Evolutionary conservation across 331 rosid species (phyloP).

Genomic region (Saraca asoca): DNA sequence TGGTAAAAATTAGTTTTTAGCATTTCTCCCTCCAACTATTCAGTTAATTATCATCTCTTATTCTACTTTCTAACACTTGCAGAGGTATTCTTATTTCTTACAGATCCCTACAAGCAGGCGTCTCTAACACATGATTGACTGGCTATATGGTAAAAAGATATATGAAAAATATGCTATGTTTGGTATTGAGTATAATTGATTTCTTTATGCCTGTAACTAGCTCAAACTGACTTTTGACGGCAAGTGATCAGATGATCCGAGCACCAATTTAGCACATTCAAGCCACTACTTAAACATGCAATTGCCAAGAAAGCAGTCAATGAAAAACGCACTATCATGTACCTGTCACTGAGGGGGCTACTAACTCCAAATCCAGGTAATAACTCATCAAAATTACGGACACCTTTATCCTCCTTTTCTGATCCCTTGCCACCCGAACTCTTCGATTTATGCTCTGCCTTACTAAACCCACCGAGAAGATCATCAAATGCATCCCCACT

Average conservation of each 20-base stretch:
- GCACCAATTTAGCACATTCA: conserved; percentile 13
- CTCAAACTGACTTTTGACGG: neutral
- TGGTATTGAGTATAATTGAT: conserved; percentile 11
- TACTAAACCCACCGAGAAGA: conserved; percentile 78
- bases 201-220: neutral
- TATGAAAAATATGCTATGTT: neutral
- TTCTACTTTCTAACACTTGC: too few species aligned
- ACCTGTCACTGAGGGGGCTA: conserved; percentile 57
- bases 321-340: conserved; percentile 1
- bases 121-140: too few species aligned
- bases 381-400: conserved; percentile 63
- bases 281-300: conserved; percentile 26
- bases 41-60: too few species aligned
- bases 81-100: too few species aligned
- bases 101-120: too few species aligned
- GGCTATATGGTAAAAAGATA: neutral
- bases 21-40: too few species aligned
- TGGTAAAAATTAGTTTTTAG: too few species aligned
- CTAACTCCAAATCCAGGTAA: conserved; percentile 68
- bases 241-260: neutral
- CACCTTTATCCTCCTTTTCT: conserved; percentile 52
- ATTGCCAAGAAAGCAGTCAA: conserved; percentile 25
- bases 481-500: conserved; percentile 61
- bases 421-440: conserved; percentile 44
- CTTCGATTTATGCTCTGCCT: conserved; percentile 55